phyloP scores from a whole-genome alignment of 495 filamentous ascomycete species.

The Aspergillus nanangensis region DNA sequence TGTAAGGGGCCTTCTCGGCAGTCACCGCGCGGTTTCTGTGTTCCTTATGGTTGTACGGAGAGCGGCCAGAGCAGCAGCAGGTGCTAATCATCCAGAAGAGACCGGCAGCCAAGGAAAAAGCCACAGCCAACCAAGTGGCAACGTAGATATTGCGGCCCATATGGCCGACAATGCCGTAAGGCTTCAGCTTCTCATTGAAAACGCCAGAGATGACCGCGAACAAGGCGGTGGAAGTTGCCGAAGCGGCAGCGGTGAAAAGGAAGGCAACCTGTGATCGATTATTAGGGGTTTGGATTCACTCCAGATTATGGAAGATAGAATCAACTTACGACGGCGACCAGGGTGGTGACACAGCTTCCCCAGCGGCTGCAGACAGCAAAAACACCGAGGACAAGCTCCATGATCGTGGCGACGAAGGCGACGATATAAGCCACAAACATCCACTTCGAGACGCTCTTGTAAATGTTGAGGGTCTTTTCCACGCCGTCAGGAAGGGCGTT shows the following conservation, averaged over 20 bases:
- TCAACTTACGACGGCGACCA: constrained; percentile 58
- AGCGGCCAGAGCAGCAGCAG: constrained; percentile 81
- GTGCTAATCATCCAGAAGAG: constrained; percentile 87
- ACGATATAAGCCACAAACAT: constrained; percentile 69
- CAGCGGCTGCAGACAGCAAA: constrained; percentile 64
- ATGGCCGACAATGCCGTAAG: constrained; percentile 60
- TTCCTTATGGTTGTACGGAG: constrained; percentile 39
- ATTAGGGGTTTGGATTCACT: no score
- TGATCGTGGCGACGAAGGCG: constrained; percentile 64
- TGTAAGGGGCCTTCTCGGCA: constrained; percentile 49
- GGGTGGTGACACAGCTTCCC: constrained; percentile 72
- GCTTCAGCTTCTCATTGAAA: constrained; percentile 57
- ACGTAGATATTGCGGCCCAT: constrained; percentile 66
- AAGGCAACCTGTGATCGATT: constrained; percentile 37
- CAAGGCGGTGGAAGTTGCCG: constrained; percentile 53
- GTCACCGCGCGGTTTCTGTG: constrained; percentile 22
- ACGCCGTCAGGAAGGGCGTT: constrained; percentile 62
- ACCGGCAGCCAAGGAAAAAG: constrained; percentile 64
- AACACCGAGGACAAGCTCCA: constrained; percentile 65
- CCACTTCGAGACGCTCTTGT: constrained; percentile 71
- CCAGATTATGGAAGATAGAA: constrained; percentile 20
- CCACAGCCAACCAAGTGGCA: constrained; percentile 72
- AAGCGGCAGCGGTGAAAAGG: constrained; percentile 54
- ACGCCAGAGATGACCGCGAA: constrained; percentile 54
- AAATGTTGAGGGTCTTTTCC: constrained; percentile 60